Percentiles rank a stretch among this genome's conserved stretches.
phyloP scores from a whole-genome alignment of 2,329 filamentous ascomycete species.

The Aurifilum marmelostoma region DNA sequence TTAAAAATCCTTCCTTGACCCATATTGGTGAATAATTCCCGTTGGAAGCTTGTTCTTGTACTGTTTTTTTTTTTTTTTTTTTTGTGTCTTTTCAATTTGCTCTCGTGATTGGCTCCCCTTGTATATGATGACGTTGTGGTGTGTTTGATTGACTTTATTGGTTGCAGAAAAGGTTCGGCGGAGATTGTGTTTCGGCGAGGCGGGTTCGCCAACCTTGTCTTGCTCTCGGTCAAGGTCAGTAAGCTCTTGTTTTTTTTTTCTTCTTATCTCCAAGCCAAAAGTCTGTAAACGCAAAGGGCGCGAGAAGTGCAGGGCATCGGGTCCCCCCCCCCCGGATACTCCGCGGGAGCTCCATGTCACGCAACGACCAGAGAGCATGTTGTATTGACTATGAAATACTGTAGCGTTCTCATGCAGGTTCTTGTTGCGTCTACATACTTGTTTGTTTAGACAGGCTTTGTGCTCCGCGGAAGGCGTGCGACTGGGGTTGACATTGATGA shows the following conservation, averaged over 20 bases:
- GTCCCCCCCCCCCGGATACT: not conserved
- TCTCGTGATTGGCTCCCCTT: not conserved
- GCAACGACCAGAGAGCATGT: too few species aligned
- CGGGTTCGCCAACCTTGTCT: too few species aligned
- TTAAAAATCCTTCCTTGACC: too few species aligned
- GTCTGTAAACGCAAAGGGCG: not conserved
- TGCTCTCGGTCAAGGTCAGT: too few species aligned
- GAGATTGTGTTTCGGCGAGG: not conserved
- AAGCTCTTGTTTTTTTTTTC: not conserved
- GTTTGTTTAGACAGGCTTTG: not conserved
- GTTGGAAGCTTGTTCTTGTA: not conserved
- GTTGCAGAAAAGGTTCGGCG: not conserved
- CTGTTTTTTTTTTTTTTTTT: not conserved
- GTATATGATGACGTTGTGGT: not conserved
- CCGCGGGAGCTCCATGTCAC: not conserved
- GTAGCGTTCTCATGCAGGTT: too few species aligned
- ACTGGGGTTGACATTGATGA: too few species aligned
- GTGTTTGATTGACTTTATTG: not conserved
- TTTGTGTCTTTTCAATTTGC: not conserved
- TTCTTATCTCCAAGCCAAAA: too few species aligned
- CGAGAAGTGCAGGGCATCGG: not conserved
- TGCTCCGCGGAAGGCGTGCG: too few species aligned
- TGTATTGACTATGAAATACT: too few species aligned
- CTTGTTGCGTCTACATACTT: not conserved
- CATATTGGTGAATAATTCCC: too few species aligned